Evolutionary conservation across 305 asterid genomes (phyloP).

Genomic region (Nicotiana rustica): DNA sequence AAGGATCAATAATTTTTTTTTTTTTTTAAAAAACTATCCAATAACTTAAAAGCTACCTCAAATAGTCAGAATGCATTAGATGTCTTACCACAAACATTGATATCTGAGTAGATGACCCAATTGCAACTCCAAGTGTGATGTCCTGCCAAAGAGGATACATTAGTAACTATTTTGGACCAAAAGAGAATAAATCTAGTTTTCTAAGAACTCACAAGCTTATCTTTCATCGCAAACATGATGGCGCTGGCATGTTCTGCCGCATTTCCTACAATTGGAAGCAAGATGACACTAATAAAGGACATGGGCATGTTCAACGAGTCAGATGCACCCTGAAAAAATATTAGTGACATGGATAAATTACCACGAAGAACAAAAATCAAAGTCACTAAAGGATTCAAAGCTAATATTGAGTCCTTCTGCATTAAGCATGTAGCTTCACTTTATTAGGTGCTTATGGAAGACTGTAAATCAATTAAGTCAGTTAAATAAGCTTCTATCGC

Average conservation of each 20-base stretch:
- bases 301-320: slow-evolving; percentile 86
- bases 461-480: background rate
- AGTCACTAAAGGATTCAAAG: slow-evolving; percentile 4
- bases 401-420: slow-evolving; percentile 8
- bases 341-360: slow-evolving; percentile 13
- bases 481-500: background rate
- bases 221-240: slow-evolving; percentile 98
- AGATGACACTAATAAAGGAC: slow-evolving; percentile 91
- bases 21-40: background rate
- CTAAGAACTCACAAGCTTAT: slow-evolving; percentile 83
- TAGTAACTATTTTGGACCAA: slow-evolving; percentile 31
- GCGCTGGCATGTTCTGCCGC: slow-evolving; percentile 99
- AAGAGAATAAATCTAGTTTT: slow-evolving; percentile 26
- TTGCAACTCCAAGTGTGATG: slow-evolving; percentile 94
- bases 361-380: slow-evolving; percentile 3
- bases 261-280: slow-evolving; percentile 96
- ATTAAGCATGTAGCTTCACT: background rate
- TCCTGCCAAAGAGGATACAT: slow-evolving; percentile 62
- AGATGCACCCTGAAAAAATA: slow-evolving; percentile 87
- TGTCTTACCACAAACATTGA: slow-evolving; percentile 94
- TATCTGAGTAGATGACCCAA: slow-evolving; percentile 98
- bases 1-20: background rate
- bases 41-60: background rate
- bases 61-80: slow-evolving; percentile 24
- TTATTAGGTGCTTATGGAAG: slow-evolving; percentile 8